These are phyloP conservation scores for Cladosporium oxysporum DNA, from an alignment of 2,329 filamentous ascomycete species.

Conservation along the genomic window DNA sequence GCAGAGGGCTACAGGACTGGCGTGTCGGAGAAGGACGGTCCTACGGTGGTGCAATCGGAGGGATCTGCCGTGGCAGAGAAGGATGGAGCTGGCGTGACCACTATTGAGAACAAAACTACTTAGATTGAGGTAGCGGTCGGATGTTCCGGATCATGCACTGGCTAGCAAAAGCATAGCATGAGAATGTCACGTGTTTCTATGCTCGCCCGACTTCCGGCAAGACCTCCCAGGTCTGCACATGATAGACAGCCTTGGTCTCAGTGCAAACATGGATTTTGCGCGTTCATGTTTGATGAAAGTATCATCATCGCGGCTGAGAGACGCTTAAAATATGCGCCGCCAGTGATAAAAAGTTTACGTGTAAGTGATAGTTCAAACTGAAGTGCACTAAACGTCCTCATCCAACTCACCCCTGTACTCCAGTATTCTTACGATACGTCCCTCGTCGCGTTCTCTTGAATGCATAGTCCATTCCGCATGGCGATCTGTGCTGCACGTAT, in stretches of 20 bases:
- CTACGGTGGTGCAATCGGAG: not conserved
- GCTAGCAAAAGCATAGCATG: not conserved
- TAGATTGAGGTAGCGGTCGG: not conserved
- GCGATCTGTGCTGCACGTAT: not conserved
- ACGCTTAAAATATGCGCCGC: not conserved
- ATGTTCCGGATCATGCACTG: not conserved
- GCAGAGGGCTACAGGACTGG: not conserved
- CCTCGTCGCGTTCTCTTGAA: not conserved
- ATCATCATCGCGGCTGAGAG: not conserved
- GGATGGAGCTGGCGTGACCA: not conserved
- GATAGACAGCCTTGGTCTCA: not conserved
- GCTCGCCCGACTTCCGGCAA: not conserved
- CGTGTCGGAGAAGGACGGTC: not conserved
- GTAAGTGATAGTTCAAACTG: not conserved
- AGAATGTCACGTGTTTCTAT: not conserved
- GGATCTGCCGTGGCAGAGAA: not conserved
- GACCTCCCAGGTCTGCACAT: not conserved
- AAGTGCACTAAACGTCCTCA: not conserved
- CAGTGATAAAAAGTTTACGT: too few species aligned
- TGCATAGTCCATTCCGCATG: not conserved
- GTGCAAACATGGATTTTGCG: not conserved
- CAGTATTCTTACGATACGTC: not conserved
- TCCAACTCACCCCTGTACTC: not conserved
- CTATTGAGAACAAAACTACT: conserved; percentile 12
- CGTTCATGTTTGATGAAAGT: not conserved